phyloP scores from a whole-genome alignment of 306 rosid species.

The Carpinus viminea region DNA sequence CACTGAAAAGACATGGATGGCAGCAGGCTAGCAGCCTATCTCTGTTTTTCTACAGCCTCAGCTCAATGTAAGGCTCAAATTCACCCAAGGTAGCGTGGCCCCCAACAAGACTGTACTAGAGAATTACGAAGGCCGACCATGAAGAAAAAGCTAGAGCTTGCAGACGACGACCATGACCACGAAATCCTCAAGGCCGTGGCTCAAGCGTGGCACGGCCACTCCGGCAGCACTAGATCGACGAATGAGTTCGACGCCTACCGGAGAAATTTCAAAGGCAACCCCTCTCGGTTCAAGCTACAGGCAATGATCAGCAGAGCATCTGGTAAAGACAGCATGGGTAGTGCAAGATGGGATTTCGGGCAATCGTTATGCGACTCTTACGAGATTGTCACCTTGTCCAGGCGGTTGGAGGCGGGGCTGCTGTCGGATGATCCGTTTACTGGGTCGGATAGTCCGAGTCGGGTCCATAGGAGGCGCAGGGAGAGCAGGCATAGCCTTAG shows the following conservation, averaged over 20 bases:
- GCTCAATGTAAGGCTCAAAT: slow-evolving; percentile 44
- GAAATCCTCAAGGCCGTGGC: slow-evolving; percentile 92
- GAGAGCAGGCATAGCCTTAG: slow-evolving; percentile 84
- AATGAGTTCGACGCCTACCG: slow-evolving; percentile 57
- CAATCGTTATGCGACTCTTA: slow-evolving; percentile 90
- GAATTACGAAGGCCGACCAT: slow-evolving; percentile 23
- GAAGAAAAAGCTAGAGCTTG: slow-evolving; percentile 52
- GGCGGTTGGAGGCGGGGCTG: slow-evolving; percentile 65
- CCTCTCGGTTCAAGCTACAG: slow-evolving; percentile 71
- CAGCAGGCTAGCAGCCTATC: slow-evolving; percentile 39
- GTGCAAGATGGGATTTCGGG: slow-evolving; percentile 60
- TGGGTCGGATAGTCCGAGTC: slow-evolving; percentile 16
- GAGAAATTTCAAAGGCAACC: slow-evolving; percentile 49
- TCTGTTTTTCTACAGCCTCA: slow-evolving; percentile 9
- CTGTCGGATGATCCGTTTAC: slow-evolving; percentile 44
- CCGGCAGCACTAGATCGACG: slow-evolving; percentile 48
- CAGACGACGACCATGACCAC: slow-evolving; percentile 30
- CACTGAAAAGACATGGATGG: background rate
- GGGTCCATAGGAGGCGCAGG: slow-evolving; percentile 30
- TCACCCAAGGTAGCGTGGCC: slow-evolving; percentile 33
- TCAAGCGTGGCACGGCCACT: slow-evolving; percentile 77
- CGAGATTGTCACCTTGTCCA: slow-evolving; percentile 78
- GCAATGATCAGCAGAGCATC: slow-evolving; percentile 32
- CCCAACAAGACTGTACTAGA: slow-evolving; percentile 26
- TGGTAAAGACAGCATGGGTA: background rate